Conservation (phyloP, 495 filamentous ascomycete genomes). For the Aspergillus indologenus region DNA sequence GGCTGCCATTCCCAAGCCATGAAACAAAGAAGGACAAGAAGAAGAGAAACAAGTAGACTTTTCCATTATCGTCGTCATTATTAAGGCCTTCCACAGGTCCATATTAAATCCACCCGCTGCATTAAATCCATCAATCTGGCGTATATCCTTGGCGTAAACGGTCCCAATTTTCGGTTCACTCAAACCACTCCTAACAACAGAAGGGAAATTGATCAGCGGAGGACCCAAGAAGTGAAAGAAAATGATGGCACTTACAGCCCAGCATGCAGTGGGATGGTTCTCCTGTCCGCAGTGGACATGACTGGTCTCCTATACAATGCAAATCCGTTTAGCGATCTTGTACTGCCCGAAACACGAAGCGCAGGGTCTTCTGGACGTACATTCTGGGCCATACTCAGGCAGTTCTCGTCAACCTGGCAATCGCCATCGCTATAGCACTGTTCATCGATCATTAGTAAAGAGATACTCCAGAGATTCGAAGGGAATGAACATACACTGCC, state of each 20-base stretch:
- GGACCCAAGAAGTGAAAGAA: background rate
- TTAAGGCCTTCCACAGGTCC: no score
- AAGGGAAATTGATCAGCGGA: background rate
- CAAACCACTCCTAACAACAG: background rate
- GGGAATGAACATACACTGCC: background rate
- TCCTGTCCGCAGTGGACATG: conserved; percentile 1
- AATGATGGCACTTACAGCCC: background rate
- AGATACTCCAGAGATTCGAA: background rate
- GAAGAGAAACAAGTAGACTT: no score
- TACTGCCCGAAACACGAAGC: no score
- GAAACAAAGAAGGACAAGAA: no score
- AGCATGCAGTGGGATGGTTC: background rate
- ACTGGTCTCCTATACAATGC: background rate
- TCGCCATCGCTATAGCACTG: background rate
- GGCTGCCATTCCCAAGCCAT: no score
- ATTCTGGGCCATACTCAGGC: background rate
- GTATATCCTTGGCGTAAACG: no score
- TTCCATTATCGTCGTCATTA: no score
- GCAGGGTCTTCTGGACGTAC: background rate
- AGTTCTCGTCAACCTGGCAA: background rate
- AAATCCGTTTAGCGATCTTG: background rate
- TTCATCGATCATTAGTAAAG: background rate
- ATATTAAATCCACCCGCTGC: no score
- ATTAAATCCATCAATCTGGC: no score
- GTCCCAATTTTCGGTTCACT: background rate